Evolutionary conservation across 148 eudicot genomes (phyloP), one percentile per base, ranked within the genome.

Genomic region (Pouteria glomerata): DNA sequence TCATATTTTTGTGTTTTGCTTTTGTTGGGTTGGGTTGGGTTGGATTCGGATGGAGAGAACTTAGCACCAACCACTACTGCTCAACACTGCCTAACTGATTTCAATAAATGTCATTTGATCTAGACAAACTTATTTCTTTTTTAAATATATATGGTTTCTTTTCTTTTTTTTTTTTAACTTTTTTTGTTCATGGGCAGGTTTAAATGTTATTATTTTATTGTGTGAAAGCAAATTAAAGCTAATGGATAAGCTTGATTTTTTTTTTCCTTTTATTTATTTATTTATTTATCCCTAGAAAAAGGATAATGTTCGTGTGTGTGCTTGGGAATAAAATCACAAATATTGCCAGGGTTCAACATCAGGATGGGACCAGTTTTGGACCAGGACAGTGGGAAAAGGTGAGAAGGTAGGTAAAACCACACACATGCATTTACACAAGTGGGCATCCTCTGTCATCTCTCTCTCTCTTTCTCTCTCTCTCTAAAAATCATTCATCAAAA

Each of bases 41-140:
- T 63, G 73, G 83, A 82, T 73, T n/a, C n/a, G n/a, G n/a, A n/a
- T n/a, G n/a, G 44, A 77, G 76, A 65, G 78, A 70, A 79, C 50
- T 27, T 50, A 68, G 47, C 33, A 74, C 65, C 70, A 75, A 79
- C 70, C 72, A 75, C 63, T 61, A 57, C 68, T 7, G 18, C 52
- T 48, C 61, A 29, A 63, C 73, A n/a, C 52, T 8, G 79, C 87
- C 87, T 78, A 79, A 79, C 82, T 85, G 81, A 75, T 69, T 21
- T 76, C 47, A 69, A 68, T 45, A 27, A 1, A 8, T 2, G 4
- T 13, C 13, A 8, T 8, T 10, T 44, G 48, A 6, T 44, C 48
- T 7, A 44, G 13, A 44, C 14, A 15, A 15, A 21, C 18, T 48
- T 48, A n/a, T 15, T 48, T 48, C n/a, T 3, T 18, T 11, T 18